Conservation (phyloP, 164 flowering plant genomes). For the Vitis labrusca region DNA sequence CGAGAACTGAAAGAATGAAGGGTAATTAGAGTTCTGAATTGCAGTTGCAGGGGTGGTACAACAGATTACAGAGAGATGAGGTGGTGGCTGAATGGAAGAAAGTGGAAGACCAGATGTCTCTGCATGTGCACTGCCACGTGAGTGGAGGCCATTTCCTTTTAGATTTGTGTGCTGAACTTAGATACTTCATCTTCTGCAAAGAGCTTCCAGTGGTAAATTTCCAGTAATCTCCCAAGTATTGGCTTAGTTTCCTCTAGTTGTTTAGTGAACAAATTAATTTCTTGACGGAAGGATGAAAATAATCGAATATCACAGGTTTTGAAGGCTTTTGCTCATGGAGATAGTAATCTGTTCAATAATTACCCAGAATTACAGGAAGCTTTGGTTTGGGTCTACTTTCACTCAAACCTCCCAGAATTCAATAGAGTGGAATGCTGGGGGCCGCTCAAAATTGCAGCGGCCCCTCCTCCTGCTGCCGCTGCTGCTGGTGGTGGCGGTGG, state of each 20-base stretch:
- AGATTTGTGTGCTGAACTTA: slow-evolving; percentile 61
- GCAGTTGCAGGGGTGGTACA: slow-evolving; percentile 93
- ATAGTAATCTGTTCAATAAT: slow-evolving; percentile 60
- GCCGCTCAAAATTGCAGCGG: slow-evolving; percentile 59
- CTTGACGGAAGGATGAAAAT: not conserved
- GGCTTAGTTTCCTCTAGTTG: too few species aligned
- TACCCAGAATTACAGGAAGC: slow-evolving; percentile 86
- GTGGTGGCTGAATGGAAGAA: slow-evolving; percentile 98
- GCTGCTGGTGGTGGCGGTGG: slow-evolving; percentile 6
- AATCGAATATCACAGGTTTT: slow-evolving; percentile 45
- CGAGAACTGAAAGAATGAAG: not conserved
- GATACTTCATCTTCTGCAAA: slow-evolving; percentile 90
- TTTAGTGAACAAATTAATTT: not conserved
- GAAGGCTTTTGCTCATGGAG: slow-evolving; percentile 92
- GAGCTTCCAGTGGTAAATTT: slow-evolving; percentile 85
- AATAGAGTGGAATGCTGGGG: slow-evolving; percentile 92
- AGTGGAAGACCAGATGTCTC: slow-evolving; percentile 84
- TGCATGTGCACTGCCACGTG: slow-evolving; percentile 94
- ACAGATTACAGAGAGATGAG: slow-evolving; percentile 81
- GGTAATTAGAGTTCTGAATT: slow-evolving; percentile 4
- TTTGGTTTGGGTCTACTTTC: slow-evolving; percentile 88
- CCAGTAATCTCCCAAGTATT: too few species aligned
- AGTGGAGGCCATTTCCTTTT: slow-evolving; percentile 89
- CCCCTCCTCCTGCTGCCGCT: slow-evolving; percentile 18
- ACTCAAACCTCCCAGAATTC: slow-evolving; percentile 81